Evolutionary conservation across 2,329 filamentous ascomycete species (phyloP), one percentile per base, ranked within the genome.

Genomic region (Penicillium sp.): DNA sequence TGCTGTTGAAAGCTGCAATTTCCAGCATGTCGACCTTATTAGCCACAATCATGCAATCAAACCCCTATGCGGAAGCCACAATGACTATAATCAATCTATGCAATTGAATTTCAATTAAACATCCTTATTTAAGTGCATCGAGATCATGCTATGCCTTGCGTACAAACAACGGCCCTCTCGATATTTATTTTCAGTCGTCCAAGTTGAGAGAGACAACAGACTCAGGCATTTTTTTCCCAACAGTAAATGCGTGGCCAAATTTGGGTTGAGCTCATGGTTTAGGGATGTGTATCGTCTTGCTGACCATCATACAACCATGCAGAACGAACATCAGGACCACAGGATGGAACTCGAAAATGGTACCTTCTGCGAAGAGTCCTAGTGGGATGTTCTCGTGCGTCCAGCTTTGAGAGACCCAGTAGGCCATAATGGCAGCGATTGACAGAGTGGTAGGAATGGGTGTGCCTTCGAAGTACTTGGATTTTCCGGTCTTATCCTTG

Each of bases 301-400:
- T 95, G 56, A 91, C 85, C 93, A 98, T 97, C 64, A 93, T 72
- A 66, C 87, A 94, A 19, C 90, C 93, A 67, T 95, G 88, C n/a
- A 89, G 61, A 52, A 94, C 76, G 70, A 96, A 98, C 53, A 97
- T 64, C 22, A 83, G 70, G 7, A 85, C 87, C 3, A 85, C 76
- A 13, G 93, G 91, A 68, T 98, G 93, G 53, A 96, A 82, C 70
- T 95, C 93, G 19, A 90, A 74, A 7, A 74, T 56, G 0, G 85
- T 82, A 21, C 86, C 89, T 47, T 77, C 68, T 28, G 82, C 75
- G 73, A 81, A 77, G 21, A 84, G 72, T 35, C 93, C 91, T 29
- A 86, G 69, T 8, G 93, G 93, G n/a, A 98, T 70, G 51, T 83
- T 75, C 22, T 87, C 83, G 53, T 88, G 77, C 40, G 91, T 78